Evolutionary conservation across 148 eudicot species (phyloP), one percentile per base, ranked within the genome.

Genomic region (Arbutus unedo): DNA sequence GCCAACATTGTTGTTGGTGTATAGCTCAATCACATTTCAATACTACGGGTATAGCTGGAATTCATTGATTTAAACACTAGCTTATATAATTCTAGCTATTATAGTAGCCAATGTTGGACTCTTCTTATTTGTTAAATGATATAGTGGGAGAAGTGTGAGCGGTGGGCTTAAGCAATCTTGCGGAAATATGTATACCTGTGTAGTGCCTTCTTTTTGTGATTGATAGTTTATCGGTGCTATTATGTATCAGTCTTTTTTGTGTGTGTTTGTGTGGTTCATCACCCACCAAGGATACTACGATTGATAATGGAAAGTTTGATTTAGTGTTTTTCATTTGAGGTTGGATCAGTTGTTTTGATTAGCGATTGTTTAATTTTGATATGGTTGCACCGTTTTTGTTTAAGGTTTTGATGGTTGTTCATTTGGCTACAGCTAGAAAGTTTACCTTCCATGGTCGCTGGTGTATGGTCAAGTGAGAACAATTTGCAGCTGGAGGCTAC

Each of bases 401-500:
- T 45, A 54, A 49, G 51, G 48, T 25, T 72, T 11, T 64, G 70
- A 64, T 64, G 41, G 25, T 44, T 44, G 13, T 66, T 85, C 41
- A 15, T 50, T 82, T 67, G 11, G 71, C 64, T 82, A 85, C 95
- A 93, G 97, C 83, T 93, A 68, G 97, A 92, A 83, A 91, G 91
- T 82, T 91, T 93, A 81, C 95, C 97, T 79, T 77, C 84, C 68
- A 86, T 93, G 92, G 89, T 93, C 57, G 90, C 93, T 83, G 97
- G 93, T 8, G 91, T 91, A 57, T 90, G 87, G 86, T 91, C 97
- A 43, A 88, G 88, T 79, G 85, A 90, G 67, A 81, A 83, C 77
- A 91, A 90, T 86, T 43, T 88, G 89, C 97, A 92, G 91, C 87
- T 93, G 84, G 94, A 93, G 85, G 90, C 92, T 70, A 93, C 97